Conservation (phyloP, 2,329 filamentous ascomycete genomes). For the Fusarium begoniae region DNA sequence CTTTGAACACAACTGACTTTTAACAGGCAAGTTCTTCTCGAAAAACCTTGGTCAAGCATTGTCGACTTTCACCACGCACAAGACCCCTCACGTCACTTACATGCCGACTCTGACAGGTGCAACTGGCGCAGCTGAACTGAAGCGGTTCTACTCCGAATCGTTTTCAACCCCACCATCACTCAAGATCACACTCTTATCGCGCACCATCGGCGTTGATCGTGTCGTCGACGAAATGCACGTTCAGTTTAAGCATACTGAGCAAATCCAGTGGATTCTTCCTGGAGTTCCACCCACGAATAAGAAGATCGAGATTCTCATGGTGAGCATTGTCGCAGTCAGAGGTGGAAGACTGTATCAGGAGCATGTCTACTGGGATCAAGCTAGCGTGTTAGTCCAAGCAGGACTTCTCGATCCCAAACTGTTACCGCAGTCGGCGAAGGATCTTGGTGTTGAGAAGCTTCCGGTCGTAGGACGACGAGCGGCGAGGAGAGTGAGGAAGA, state of each 20-base stretch:
- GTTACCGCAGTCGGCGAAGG: slow-evolving; percentile 47
- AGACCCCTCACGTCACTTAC: slow-evolving; percentile 74
- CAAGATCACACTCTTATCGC: slow-evolving; percentile 67
- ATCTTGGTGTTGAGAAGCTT: slow-evolving; percentile 48
- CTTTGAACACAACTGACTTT: not conserved
- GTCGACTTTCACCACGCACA: slow-evolving; percentile 67
- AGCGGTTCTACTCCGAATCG: slow-evolving; percentile 71
- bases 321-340: slow-evolving; percentile 66
- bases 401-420: slow-evolving; percentile 61
- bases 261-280: slow-evolving; percentile 69
- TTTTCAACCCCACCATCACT: slow-evolving; percentile 72
- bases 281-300: slow-evolving; percentile 65
- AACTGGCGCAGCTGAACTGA: slow-evolving; percentile 66
- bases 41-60: slow-evolving; percentile 68
- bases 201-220: slow-evolving; percentile 71
- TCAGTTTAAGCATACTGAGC: slow-evolving; percentile 64
- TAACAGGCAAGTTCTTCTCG: slow-evolving; percentile 62
- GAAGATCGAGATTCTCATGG: slow-evolving; percentile 64
- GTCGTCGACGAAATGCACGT: slow-evolving; percentile 72
- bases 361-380: slow-evolving; percentile 73
- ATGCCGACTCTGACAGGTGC: slow-evolving; percentile 73
- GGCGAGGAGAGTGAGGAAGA: slow-evolving; percentile 48
- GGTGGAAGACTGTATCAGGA: slow-evolving; percentile 70
- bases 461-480: slow-evolving; percentile 53
- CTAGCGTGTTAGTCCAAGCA: slow-evolving; percentile 66